Evolutionary conservation across 306 rosid genomes (phyloP), one percentile per base, ranked within the genome.

Genomic region (Dicorynia guianensis): DNA sequence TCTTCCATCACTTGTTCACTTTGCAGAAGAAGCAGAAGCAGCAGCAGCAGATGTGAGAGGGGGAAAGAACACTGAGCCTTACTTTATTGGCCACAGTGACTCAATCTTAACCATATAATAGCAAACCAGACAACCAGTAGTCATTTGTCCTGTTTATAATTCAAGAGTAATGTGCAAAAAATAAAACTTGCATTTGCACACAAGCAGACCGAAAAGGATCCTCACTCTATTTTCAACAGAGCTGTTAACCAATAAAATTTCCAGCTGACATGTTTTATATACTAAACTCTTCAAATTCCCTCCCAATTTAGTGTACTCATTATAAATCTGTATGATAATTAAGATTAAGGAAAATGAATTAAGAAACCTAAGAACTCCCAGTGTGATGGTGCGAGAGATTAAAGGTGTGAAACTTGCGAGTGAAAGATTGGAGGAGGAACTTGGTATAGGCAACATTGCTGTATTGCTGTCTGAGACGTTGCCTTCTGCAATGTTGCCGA

Each of bases 381-480:
- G 97, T 87, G 3, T 93, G 68, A 71, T 79, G 75, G 49, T 11
- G 58, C 14, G 64, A 76, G 40, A 90, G 90, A 67, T 72, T 62
- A 30, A 91, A 83, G 10, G 96, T 78, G 60, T 87, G 97, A 62
- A 89, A 84, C 62, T 72, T 76, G 82, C 96, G 93, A 79, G 82
- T 65, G 83, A 87, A 78, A 86, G 71, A 56, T 84, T 15, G 43
- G 1, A 89, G 76, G 43, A 87, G 79, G 76, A 75, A 86, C 77
- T 84, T 88, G 9, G 87, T 80, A 35, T 90, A 88, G 73, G 89
- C 74, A 43, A 87, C 80, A 78, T 71, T 71, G 63, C 72, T 48
- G 36, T 59, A n/a, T n/a, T n/a, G n/a, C n/a, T n/a, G n/a, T n/a
- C n/a, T n/a, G n/a, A n/a, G n/a, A n/a, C n/a, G n/a, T n/a, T n/a